Base-by-base conservation (phyloP, 257 asterid species). In the Gentiana macrophylla region DNA sequence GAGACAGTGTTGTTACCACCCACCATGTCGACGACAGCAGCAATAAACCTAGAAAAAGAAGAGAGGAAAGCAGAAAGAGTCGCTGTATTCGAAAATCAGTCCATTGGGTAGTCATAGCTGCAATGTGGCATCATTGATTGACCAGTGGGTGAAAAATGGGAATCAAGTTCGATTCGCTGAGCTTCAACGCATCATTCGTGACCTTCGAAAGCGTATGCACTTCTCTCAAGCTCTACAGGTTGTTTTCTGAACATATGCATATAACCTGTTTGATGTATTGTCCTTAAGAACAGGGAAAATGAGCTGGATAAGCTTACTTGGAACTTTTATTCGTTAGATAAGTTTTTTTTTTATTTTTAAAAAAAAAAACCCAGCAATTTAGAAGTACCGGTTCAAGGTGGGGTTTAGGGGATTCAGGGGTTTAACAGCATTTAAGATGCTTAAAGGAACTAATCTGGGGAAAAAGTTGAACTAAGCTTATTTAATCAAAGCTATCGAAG, bases 201-300 rank as follows among this genome's bases (percentile, higher is more conserved):
- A 84, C 64, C 92, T 86, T 54, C 94, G 96, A 32, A 84, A 76
- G 72, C 94, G 91, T 11, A 86, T 55, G 59, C 91, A 89, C 32
- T 79, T 52, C 74, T 24, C 64, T 62, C 96, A 86, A 53, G 94
- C 96, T 41, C 76, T 86, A 24, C 82, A 84, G 96, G 96, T 86
- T 55, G 50, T 6, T 15, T 12, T 32, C 4, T 35, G 3, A 12
- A 35, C 8, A 51, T n/a, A 12, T 41, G 8, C 46, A 4, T 3
- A 41, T 10, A 41, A 41, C 9, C 8, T 38, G 45, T 38, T 38
- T 38, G 45, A 8, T 41, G 46, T 41, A 5, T 41, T 3, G 8
- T 6, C 46, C 9, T 7, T 4, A 41, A 24, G 24, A 24, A 24
- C 24, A 24, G 24, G 24, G 24, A 24, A 24, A 24, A 24, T 24